Evolutionary conservation across 441 rosid species (phyloP).

Genomic region (Erodium moschatum): DNA sequence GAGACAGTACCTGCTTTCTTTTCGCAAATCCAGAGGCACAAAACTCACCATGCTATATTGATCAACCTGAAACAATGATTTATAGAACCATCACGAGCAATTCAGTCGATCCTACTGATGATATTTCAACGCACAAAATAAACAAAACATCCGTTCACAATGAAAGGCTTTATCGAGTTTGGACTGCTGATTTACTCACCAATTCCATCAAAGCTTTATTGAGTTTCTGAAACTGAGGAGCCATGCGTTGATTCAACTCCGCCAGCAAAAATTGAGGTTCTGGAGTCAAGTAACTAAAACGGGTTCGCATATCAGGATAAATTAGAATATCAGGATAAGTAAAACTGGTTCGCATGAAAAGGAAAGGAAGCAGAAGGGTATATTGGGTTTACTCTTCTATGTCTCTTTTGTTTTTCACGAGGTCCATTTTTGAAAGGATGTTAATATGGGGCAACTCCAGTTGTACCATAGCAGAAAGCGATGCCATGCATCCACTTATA

Average conservation of each 20-base stretch:
- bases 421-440: constrained; percentile 87
- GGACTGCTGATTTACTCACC: constrained; percentile 16
- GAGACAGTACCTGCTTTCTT: constrained; percentile 47
- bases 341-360: not conserved
- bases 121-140: not conserved
- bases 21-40: constrained; percentile 61
- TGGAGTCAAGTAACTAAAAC: constrained; percentile 63
- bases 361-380: constrained; percentile 10
- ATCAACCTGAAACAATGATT: constrained; percentile 43
- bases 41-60: constrained; percentile 78
- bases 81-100: not conserved
- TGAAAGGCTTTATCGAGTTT: not conserved
- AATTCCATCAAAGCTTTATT: constrained; percentile 37
- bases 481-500: constrained; percentile 91
- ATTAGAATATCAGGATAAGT: not conserved
- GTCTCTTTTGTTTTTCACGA: constrained; percentile 58
- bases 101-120: not conserved
- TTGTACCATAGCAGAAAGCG: constrained; percentile 90
- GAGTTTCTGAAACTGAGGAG: constrained; percentile 54
- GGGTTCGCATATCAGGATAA: not conserved
- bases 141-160: not conserved
- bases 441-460: constrained; percentile 87
- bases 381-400: constrained; percentile 45
- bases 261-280: constrained; percentile 50
- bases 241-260: constrained; percentile 55